A percentile compares a stretch with the other conserved stretches of the same genome.
phyloP scores from a whole-genome alignment of 176 grass and related monocot species.

The Phoenix roebelenii region DNA sequence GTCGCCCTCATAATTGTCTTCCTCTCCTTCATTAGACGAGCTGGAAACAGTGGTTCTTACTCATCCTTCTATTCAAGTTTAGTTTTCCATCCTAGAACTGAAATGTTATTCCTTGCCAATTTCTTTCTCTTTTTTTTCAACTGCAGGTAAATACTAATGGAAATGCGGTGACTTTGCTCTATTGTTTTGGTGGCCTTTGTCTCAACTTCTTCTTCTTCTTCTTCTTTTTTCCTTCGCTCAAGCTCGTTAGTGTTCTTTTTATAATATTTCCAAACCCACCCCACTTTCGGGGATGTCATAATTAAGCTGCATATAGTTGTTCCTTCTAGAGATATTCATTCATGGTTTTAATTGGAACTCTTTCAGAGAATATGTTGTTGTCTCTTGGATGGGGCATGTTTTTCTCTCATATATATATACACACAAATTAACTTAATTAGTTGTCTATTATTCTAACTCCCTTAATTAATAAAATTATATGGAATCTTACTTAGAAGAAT shows the following conservation, averaged over 20 bases:
- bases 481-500: no score
- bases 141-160: conserved; percentile 68
- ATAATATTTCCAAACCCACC: conserved; percentile 27
- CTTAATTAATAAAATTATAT: no score
- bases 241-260: conserved; percentile 27
- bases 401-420: neutral
- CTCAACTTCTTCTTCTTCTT: conserved; percentile 9
- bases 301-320: conserved; percentile 22
- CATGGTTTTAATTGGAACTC: conserved; percentile 6
- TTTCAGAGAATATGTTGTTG: conserved; percentile 9
- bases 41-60: conserved; percentile 5
- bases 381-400: conserved; percentile 3
- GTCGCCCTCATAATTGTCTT: conserved; percentile 53
- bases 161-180: neutral
- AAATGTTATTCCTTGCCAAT: neutral
- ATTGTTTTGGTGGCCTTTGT: conserved; percentile 18
- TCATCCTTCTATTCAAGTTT: no score
- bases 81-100: no score
- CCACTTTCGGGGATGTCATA: conserved; percentile 9
- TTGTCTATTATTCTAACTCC: no score
- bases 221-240: neutral
- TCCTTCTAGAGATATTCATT: conserved; percentile 12
- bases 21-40: conserved; percentile 46
- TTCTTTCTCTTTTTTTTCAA: neutral
- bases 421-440: no score